Base-by-base conservation (phyloP, 768 basidiomycete species). In the Podaxis mareebaensis region DNA sequence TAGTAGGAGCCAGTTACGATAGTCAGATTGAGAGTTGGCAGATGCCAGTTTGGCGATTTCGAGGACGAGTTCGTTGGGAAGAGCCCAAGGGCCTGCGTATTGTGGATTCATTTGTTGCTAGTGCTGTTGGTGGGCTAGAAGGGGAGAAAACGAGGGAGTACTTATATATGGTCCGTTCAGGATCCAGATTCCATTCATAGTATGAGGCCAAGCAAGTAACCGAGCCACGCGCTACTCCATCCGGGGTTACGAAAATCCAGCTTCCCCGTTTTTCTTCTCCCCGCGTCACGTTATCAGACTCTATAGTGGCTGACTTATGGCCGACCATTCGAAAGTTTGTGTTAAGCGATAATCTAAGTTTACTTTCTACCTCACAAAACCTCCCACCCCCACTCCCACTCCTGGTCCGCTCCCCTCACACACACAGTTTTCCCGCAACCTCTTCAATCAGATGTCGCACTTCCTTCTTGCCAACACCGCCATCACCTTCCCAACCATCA, bases 401-500 rank as follows among this genome's bases (percentile, higher is more conserved):
- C 10, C 8, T 46, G 7, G 44, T 46, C 56, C 39, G 26, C 3
- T n/a, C 36, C 30, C 54, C 38, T 75, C 72, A 80, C 20, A 75
- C 72, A 70, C 81, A 82, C 8, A 83, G 67, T 67, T 80, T 80
- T 24, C 64, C 65, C 4, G 78, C 85, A 7, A 92, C 86, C 71
- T 95, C 92, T 55, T 81, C 77, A 0, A 92, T 75, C 61, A 96
- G 67, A 69, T 78, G 85, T 66, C 81, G 79, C 17, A 91, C 80
- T 17, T 91, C 91, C 71, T 85, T 82, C 81, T 90, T 91, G 69
- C 71, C 74, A 51, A 88, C 80, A 0, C 81, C 84, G 2, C 77
- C 76, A 17, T 78, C 78, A 4, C 78, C 81, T 69, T 79, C 82
- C 64, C 85, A 76, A 10, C 74, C 70, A 4, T 67, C 80, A 4